Percentiles rank a stretch among this genome's conserved stretches.
Conservation (phyloP, 352 stramenopile genomes). For the Phytophthora parvispora region DNA sequence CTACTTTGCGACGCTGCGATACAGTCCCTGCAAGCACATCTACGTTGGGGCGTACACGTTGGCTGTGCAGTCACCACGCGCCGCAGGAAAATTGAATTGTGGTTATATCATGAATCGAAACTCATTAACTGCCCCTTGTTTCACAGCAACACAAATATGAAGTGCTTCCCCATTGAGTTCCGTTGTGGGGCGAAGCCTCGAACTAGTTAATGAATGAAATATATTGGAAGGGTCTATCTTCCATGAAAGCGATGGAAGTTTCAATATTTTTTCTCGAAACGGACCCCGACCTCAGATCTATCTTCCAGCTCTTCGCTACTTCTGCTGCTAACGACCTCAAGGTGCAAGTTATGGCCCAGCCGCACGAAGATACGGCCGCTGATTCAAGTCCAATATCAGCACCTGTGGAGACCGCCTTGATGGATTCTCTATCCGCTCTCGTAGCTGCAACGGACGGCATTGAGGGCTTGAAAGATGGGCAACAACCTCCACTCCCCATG, state of each 20-base stretch:
- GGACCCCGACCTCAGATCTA: not conserved
- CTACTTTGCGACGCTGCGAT: slow-evolving; percentile 48
- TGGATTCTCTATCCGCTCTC: not conserved
- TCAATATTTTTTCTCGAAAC: no score
- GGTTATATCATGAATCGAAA: not conserved
- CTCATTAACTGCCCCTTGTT: not conserved
- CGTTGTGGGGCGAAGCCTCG: no score
- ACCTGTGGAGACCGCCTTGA: not conserved
- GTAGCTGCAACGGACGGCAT: not conserved
- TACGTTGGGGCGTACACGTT: slow-evolving; percentile 40
- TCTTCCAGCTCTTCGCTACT: no score
- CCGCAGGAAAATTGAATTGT: slow-evolving; percentile 12
- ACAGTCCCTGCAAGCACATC: slow-evolving; percentile 22
- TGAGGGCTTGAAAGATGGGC: not conserved
- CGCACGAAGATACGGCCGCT: not conserved
- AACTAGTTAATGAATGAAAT: not conserved
- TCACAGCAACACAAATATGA: not conserved
- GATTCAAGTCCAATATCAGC: not conserved
- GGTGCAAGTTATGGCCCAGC: not conserved
- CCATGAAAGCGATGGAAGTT: no score
- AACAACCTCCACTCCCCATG: not conserved
- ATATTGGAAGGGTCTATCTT: not conserved
- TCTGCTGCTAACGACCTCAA: no score
- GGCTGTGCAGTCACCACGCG: slow-evolving; percentile 55
- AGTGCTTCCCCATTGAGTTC: no score